These are phyloP conservation scores for Kurtzmaniella quercitrusa DNA, from an alignment of 1,139 yeast species.

Conservation along the genomic window DNA sequence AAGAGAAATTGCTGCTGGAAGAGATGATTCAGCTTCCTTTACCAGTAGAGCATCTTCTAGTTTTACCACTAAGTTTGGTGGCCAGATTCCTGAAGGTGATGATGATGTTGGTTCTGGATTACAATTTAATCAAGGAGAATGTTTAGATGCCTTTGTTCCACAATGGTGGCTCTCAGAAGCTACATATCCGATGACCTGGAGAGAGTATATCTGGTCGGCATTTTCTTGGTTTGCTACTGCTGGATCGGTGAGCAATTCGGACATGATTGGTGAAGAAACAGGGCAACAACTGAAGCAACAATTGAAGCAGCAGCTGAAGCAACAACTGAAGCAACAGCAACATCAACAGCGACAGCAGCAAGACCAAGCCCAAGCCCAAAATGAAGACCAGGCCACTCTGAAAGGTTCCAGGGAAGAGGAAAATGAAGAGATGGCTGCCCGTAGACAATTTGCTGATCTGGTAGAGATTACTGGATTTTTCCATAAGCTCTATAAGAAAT, in stretches of 20 bases:
- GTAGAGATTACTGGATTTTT: conserved; percentile 51
- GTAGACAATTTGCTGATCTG: conserved; percentile 15
- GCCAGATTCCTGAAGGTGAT: neutral
- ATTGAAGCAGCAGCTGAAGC: neutral
- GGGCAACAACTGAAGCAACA: neutral
- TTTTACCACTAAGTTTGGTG: conserved; percentile 3
- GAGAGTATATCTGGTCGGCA: conserved; percentile 66
- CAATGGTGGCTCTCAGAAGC: conserved; percentile 42
- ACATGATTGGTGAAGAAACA: conserved; percentile 3
- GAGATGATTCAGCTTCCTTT: conserved; percentile 21
- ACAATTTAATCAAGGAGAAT: neutral
- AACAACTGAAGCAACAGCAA: neutral
- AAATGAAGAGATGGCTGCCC: neutral
- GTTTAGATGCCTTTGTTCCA: conserved; percentile 25
- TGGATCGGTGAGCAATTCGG: conserved; percentile 44
- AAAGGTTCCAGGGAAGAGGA: neutral
- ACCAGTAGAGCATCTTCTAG: conserved; percentile 15
- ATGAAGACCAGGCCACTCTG: neutral
- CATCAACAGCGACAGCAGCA: neutral
- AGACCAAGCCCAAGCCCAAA: neutral
- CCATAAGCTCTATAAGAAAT: conserved; percentile 48
- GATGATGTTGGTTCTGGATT: neutral
- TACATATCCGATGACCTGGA: conserved; percentile 56
- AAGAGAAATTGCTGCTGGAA: neutral
- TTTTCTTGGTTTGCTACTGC: conserved; percentile 85